These are phyloP conservation scores for Spathaspora arborariae DNA, from an alignment of 805 yeast genomes.

Conservation along the genomic window DNA sequence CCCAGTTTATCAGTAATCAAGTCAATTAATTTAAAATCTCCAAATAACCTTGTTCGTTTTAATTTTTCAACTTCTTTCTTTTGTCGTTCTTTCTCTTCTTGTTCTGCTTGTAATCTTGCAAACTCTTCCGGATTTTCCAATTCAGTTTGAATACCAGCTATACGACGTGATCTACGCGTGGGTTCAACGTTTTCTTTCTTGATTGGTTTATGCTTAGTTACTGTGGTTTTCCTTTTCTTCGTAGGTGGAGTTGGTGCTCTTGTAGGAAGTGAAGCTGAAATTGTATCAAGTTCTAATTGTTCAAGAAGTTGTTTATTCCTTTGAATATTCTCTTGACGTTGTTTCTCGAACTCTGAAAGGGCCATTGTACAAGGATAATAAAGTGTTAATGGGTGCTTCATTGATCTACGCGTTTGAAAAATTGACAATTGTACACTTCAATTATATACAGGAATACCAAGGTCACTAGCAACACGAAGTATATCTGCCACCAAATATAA, in stretches of 20 bases:
- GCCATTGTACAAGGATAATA: slow-evolving; percentile 16
- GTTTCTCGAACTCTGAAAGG: slow-evolving; percentile 65
- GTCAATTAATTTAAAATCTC: slow-evolving; percentile 63
- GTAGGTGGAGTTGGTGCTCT: slow-evolving; percentile 14
- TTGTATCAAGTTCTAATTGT: slow-evolving; percentile 62
- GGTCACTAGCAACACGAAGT: background rate
- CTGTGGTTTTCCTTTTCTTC: slow-evolving; percentile 43
- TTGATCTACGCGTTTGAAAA: background rate
- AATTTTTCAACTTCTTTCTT: slow-evolving; percentile 45
- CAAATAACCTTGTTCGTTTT: slow-evolving; percentile 57
- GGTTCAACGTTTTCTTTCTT: slow-evolving; percentile 39
- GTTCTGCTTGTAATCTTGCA: slow-evolving; percentile 31
- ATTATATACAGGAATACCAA: background rate
- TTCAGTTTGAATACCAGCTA: slow-evolving; percentile 68
- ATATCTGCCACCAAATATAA: slow-evolving; percentile 41
- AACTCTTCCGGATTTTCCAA: slow-evolving; percentile 37
- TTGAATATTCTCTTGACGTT: slow-evolving; percentile 73
- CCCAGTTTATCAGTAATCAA: slow-evolving; percentile 43
- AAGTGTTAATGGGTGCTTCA: background rate
- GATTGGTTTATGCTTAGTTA: slow-evolving; percentile 42
- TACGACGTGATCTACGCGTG: slow-evolving; percentile 69
- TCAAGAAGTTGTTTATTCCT: slow-evolving; percentile 74
- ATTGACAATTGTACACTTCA: too few relatives aligned
- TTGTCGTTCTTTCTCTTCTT: slow-evolving; percentile 27
- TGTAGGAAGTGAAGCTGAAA: slow-evolving; percentile 48